Evolutionary conservation across 805 yeast species (phyloP), one percentile per base, ranked within the genome.

Genomic region (Huiozyma naganishii): DNA sequence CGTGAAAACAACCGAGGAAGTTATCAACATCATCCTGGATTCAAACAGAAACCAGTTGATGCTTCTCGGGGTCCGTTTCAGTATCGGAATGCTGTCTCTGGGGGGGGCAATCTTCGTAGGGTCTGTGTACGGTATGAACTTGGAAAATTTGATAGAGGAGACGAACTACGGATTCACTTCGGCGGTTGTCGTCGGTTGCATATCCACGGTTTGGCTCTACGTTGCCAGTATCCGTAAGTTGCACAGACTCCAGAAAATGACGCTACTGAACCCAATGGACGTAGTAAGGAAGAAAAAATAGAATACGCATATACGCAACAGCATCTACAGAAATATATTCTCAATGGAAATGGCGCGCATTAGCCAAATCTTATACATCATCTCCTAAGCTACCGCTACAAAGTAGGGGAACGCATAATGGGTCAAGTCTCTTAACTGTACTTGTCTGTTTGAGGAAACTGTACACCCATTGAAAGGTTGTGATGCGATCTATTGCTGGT

Each of bases 51-150:
- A 92, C 62, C 87, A 90, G 51, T 70, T 92, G 47, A 88, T 92
- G 96, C 61, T 88, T 29, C 68, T 92, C 35, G 95, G 95, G 3
- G 69, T 92, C 45, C 73, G 83, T 52, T 86, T 87, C 59, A 80
- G 92, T 41, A 79, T 87, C 27, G 92, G 95, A 0, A 71, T 94
- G 45, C 66, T 92, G 32, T 81, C 95, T 4, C 68, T 89, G 55
- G 95, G 95, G 2, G 75, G 80, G 11, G 82, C 92, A 1, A 67
- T 94, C 39, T 85, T 84, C 51, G 59, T 86, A 11, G 92, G 95
- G 1, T 83, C 96, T 0, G 67, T 87, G 8, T 92, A 89, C 62
- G 99, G 99, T 32, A 92, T 92, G 98, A 92, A 92, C 63, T 68
- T 92, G 60, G 86, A 83, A 56, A 92, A 90, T 64, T 88, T 84